Percentiles rank a stretch among this genome's conserved stretches.
phyloP scores from a whole-genome alignment of 257 asterid species.

The Penstemon barbatus region DNA sequence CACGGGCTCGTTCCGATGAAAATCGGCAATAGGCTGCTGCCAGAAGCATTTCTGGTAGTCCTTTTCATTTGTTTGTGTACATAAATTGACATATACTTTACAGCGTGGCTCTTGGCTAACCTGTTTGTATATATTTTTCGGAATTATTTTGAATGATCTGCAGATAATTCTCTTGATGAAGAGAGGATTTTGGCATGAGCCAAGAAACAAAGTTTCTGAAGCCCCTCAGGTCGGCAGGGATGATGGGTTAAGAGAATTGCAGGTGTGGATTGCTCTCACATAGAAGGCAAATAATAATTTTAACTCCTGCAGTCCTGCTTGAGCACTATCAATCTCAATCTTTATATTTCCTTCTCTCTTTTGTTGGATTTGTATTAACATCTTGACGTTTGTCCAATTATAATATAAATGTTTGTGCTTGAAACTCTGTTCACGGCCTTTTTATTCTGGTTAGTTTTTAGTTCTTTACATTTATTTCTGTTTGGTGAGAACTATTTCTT shows the following conservation, averaged over 20 bases:
- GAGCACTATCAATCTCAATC: constrained; percentile 3
- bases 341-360: background rate
- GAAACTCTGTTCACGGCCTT: too few species aligned
- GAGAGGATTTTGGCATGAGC: constrained; percentile 22
- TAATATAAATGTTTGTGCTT: too few species aligned
- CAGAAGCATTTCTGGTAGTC: constrained; percentile 19
- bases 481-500: too few species aligned
- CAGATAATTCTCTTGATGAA: constrained; percentile 25
- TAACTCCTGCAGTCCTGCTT: constrained; percentile 6
- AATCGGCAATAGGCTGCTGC: constrained; percentile 32
- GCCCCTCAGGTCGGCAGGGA: constrained; percentile 1
- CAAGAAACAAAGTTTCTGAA: background rate
- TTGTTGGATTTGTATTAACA: too few species aligned
- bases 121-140: constrained; percentile 6
- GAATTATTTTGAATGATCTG: constrained; percentile 14
- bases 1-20: constrained; percentile 46
- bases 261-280: constrained; percentile 10
- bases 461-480: too few species aligned
- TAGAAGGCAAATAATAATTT: constrained; percentile 17
- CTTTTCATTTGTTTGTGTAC: constrained; percentile 5
- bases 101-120: constrained; percentile 15
- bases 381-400: too few species aligned
- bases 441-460: too few species aligned
- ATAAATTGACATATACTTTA: constrained; percentile 14
- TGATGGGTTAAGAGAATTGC: background rate